Conservation (phyloP, 2,329 filamentous ascomycete genomes). For the Hymenoscyphus repandus region DNA sequence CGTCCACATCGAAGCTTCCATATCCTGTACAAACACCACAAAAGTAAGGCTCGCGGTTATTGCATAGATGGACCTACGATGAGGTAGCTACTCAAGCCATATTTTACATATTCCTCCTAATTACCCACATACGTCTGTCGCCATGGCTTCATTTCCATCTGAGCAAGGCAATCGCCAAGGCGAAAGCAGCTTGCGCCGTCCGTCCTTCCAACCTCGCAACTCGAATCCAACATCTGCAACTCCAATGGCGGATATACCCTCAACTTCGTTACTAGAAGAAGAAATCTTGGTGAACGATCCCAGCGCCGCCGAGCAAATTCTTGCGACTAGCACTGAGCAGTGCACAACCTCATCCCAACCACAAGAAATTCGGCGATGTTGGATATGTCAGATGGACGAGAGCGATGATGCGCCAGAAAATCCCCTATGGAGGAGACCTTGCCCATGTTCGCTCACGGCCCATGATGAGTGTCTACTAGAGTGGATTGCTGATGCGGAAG, state of each 20-base stretch:
- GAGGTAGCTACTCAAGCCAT: too few species aligned
- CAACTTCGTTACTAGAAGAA: neutral
- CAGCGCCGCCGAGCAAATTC: neutral
- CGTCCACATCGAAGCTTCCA: too few species aligned
- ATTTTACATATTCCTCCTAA: too few species aligned
- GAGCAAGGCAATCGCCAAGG: neutral
- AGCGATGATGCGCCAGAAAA: conserved; percentile 41
- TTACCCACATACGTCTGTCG: neutral
- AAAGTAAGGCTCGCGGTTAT: too few species aligned
- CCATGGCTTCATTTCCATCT: neutral
- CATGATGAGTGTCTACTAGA: conserved; percentile 86
- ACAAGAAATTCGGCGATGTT: conserved; percentile 43
- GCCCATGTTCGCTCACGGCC: conserved; percentile 82
- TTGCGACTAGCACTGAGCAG: neutral
- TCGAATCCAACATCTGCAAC: neutral
- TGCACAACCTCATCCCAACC: neutral
- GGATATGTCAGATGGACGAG: conserved; percentile 58
- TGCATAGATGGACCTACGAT: too few species aligned
- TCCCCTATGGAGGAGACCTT: conserved; percentile 75
- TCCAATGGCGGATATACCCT: neutral
- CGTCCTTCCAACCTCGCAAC: neutral
- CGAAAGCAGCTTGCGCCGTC: neutral
- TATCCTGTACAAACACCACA: too few species aligned
- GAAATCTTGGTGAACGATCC: neutral
- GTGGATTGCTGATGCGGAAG: conserved; percentile 89